Evolutionary conservation across 495 filamentous ascomycete species (phyloP).

Genomic region (Cairneyella variabilis): DNA sequence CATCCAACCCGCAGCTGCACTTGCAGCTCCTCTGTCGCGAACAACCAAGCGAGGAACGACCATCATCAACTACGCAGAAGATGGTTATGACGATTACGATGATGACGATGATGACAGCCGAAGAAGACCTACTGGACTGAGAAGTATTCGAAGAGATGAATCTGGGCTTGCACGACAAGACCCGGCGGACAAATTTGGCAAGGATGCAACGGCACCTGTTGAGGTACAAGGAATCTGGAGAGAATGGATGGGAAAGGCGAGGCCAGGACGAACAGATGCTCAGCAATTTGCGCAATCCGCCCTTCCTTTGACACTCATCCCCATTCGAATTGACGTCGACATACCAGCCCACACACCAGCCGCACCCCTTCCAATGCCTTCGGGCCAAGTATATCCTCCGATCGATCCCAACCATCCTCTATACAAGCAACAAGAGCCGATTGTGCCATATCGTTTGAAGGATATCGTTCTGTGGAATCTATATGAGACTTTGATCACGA

Average conservation of each 20-base stretch:
- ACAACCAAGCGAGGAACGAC: slow-evolving; percentile 96
- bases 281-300: slow-evolving; percentile 80
- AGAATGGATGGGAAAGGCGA: slow-evolving; percentile 86
- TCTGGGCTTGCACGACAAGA: slow-evolving; percentile 57
- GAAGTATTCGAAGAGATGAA: slow-evolving; percentile 78
- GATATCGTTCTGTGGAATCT: slow-evolving; percentile 97
- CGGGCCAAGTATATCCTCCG: slow-evolving; percentile 40
- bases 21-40: slow-evolving; percentile 64
- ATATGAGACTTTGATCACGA: slow-evolving; percentile 89
- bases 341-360: slow-evolving; percentile 73
- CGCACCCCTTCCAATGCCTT: slow-evolving; percentile 65
- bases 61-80: slow-evolving; percentile 95
- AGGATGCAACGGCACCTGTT: slow-evolving; percentile 75
- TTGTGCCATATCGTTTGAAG: slow-evolving; percentile 80
- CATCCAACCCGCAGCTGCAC: slow-evolving; percentile 57
- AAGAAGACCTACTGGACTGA: slow-evolving; percentile 76
- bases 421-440: slow-evolving; percentile 72
- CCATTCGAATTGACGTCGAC: slow-evolving; percentile 94
- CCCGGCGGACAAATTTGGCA: slow-evolving; percentile 70
- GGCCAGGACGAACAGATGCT: slow-evolving; percentile 51
- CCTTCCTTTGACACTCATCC: slow-evolving; percentile 85
- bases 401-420: slow-evolving; percentile 64
- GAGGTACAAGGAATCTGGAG: slow-evolving; percentile 86
- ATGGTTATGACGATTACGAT: slow-evolving; percentile 90
- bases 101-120: slow-evolving; percentile 83